These are phyloP conservation scores for Exophiala viscosa DNA, from an alignment of 2,329 filamentous ascomycete species.

Conservation along the genomic window DNA sequence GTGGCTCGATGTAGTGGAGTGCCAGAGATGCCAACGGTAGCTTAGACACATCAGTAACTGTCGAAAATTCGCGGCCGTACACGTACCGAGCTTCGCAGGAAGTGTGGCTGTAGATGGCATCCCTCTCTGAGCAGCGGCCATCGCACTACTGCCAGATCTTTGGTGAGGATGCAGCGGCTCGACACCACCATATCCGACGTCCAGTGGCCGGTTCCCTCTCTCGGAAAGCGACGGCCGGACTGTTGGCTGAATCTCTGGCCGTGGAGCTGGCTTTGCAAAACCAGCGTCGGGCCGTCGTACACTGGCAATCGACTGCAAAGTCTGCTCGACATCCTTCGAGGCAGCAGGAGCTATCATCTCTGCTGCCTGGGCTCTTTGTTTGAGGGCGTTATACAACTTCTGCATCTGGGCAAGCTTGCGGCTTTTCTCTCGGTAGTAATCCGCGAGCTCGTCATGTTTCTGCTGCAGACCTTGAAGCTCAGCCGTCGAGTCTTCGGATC, in stretches of 20 bases:
- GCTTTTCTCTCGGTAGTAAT: conserved; percentile 66
- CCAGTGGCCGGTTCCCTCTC: conserved; percentile 23
- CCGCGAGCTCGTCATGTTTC: conserved; percentile 68
- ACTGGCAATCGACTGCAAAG: conserved; percentile 38
- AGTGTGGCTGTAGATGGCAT: conserved; percentile 9
- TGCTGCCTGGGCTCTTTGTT: conserved; percentile 50
- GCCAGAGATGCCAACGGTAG: background rate
- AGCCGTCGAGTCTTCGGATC: conserved; percentile 50
- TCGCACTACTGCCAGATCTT: conserved; percentile 16
- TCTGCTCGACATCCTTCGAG: conserved; percentile 49
- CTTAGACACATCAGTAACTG: conserved; percentile 8
- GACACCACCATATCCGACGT: conserved; percentile 30
- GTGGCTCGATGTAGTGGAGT: conserved; percentile 11
- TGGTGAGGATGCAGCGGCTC: conserved; percentile 40
- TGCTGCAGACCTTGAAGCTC: conserved; percentile 62
- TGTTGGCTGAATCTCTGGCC: background rate
- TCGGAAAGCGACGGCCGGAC: conserved; percentile 11
- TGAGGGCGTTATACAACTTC: conserved; percentile 55
- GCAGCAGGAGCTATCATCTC: conserved; percentile 55
- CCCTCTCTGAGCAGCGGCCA: conserved; percentile 3
- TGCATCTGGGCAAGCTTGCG: conserved; percentile 67
- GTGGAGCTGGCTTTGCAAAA: conserved; percentile 26
- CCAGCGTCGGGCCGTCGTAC: conserved; percentile 18
- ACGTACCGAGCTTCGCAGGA: conserved; percentile 8
- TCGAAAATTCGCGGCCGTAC: background rate